Evolutionary conservation across 306 rosid genomes (phyloP).

Genomic region (Abrus pulchellus): DNA sequence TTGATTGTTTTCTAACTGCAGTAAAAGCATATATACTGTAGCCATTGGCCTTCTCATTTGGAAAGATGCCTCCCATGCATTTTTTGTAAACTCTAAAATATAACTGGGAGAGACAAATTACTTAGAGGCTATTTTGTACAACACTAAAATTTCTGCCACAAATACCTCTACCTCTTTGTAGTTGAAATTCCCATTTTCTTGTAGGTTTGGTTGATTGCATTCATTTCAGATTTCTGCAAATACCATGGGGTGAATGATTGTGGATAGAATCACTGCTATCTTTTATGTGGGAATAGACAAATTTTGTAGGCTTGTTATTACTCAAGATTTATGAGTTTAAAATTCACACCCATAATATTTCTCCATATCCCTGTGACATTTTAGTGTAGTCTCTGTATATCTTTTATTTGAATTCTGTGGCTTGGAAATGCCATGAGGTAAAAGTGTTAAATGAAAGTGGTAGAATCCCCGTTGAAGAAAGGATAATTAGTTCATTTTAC

Average conservation of each 20-base stretch:
- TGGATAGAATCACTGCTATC: background rate
- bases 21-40: background rate
- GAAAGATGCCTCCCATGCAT: background rate
- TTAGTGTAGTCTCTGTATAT: background rate
- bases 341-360: background rate
- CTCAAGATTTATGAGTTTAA: background rate
- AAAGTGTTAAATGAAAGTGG: background rate
- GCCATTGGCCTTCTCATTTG: background rate
- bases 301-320: background rate
- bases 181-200: too few species aligned
- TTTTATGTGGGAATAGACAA: background rate
- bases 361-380: background rate
- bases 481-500: conserved; percentile 17
- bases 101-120: background rate
- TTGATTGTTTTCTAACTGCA: background rate
- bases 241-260: conserved; percentile 1
- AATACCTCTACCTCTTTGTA: background rate
- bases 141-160: background rate
- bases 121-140: background rate
- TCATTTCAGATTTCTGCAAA: background rate
- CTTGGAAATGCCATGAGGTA: conserved; percentile 7
- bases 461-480: conserved; percentile 3
- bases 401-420: background rate
- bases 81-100: background rate
- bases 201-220: background rate